Base-by-base conservation (phyloP, 352 stramenopile genomes). In the Phytophthora tentaculata region DNA sequence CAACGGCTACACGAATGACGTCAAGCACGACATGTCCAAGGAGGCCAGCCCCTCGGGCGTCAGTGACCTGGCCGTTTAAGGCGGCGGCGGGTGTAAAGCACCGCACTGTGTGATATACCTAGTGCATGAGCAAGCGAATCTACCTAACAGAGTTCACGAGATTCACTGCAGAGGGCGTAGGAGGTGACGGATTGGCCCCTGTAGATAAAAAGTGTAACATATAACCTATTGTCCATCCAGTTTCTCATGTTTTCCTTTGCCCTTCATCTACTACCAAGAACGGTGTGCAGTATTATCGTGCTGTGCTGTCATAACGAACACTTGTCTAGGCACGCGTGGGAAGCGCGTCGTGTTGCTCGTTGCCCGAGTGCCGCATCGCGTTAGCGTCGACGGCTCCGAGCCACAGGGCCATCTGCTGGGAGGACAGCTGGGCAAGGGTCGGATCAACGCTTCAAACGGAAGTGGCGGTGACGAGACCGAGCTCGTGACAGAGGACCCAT, bases 31-130 rank as follows among this genome's bases (percentile, higher is more conserved):
- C 45, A 67, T 83, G 28, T 55, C 54, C 19, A 81, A 85, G 54
- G 83, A 91, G 64, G 48, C 83, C 16, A 91, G 83, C 24, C 83
- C 83, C 0, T 88, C 77, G 14, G 69, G 77, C 16, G 77, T 89
- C 26, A 78, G 66, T 56, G 80, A 89, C 48, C 74, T 91, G 1
- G 65, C 61, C 7, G 41, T 91, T 55, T 91, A 81, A 75, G 9
- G 6, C n/a, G n/a, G 2, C 14, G 24, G 12, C 10, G 16, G n/a
- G 7, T 16, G 35, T 5, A 13, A 47, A 22, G 19, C 20, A 50
- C 51, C 14, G 16, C 23, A 53, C n/a, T 52, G 70, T 64, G 51
- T 71, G 56, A 68, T 22, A 67, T 61, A 65, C 54, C 53, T 56
- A 59, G 22, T 63, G 45, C 65, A 66, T 65, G 52, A 66, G 55